These are phyloP conservation scores for Cercospora nicotianae DNA, from an alignment of 2,329 filamentous ascomycete genomes.

Conservation along the genomic window DNA sequence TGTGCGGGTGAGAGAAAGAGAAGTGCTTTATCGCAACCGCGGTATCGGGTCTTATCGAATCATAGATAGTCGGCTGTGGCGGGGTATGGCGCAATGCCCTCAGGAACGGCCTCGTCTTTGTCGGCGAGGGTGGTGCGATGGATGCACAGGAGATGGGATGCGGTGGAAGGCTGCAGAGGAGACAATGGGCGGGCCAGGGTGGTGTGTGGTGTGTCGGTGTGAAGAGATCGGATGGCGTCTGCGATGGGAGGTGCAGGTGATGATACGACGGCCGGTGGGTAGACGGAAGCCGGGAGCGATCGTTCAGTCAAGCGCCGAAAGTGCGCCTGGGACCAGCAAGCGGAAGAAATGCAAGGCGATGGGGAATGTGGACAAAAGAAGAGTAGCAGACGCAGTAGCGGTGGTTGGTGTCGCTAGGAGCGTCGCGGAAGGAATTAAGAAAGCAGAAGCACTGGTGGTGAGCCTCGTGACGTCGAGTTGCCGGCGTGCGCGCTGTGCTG, in stretches of 20 bases:
- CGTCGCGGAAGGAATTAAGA: constrained; percentile 6
- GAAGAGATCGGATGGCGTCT: constrained; percentile 2
- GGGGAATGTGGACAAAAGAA: neutral
- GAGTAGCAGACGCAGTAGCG: constrained; percentile 1
- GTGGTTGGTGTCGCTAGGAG: neutral
- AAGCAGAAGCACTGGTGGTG: neutral
- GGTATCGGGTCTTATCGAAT: constrained; percentile 9
- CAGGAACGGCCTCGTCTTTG: constrained; percentile 9
- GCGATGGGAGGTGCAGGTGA: constrained; percentile 16
- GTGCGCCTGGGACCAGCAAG: neutral
- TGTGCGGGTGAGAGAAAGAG: constrained; percentile 12
- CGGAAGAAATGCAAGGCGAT: neutral
- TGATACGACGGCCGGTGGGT: neutral
- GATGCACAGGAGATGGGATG: neutral
- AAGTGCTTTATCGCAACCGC: constrained; percentile 12
- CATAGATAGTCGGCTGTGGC: constrained; percentile 12
- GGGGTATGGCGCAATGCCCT: constrained; percentile 27
- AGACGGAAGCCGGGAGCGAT: neutral
- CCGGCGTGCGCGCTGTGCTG: neutral
- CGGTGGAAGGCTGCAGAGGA: constrained; percentile 15
- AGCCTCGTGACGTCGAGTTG: constrained; percentile 4
- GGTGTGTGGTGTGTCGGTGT: neutral
- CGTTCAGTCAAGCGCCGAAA: neutral
- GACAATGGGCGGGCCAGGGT: neutral
- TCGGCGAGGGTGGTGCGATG: neutral